Evolutionary conservation across 2,329 filamentous ascomycete species (phyloP), one percentile per base, ranked within the genome.

Genomic region (Alternaria infectoria): DNA sequence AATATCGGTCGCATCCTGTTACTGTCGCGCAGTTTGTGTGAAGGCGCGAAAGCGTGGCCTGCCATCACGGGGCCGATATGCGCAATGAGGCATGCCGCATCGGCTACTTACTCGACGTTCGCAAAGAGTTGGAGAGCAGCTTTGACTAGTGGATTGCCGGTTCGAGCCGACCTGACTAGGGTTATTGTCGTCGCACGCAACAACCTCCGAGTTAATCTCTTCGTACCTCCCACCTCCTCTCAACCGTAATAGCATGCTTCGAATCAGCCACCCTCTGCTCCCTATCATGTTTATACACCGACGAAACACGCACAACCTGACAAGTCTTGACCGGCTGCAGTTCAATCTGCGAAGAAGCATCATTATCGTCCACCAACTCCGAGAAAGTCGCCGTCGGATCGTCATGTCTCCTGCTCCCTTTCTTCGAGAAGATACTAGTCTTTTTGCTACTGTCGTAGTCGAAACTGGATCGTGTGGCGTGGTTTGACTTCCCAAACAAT

Each of bases 281-380:
- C 3, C 32, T n/a, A 10, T 54, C 15, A 13, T 40, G 50, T 5
- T 40, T 15, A 23, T 25, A 36, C 17, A 40, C 13, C 17, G 30
- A 40, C 2, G 50, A 54, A 9, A 54, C 19, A 11, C 28, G 50
- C 17, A 54, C 8, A 4, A 40, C 3, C 19, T 47, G 40, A 3
- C 32, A n/a, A 17, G 19, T 23, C 40, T 54, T 52, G 1, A 47
- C 43, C 21, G 57, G 57, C 19, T 49, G 46, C 15, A 61, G 10
- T n/a, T 57, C 43, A n/a, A 61, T 51, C 17, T 61, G 32, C n/a
- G 59, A 61, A 6, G 54, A 61, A 30, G 30, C n/a, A 21, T 61
- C 46, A 8, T 59, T 30, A 2, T 52, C n/a, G 5, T 62, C 49
- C 2, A 40, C 26, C 8, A 62, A 21, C 26, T 60, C 61, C 4